A percentile compares a stretch with the other conserved stretches of the same genome.
Conservation (phyloP, 768 basidiomycete genomes). For the Zangia roseola region DNA sequence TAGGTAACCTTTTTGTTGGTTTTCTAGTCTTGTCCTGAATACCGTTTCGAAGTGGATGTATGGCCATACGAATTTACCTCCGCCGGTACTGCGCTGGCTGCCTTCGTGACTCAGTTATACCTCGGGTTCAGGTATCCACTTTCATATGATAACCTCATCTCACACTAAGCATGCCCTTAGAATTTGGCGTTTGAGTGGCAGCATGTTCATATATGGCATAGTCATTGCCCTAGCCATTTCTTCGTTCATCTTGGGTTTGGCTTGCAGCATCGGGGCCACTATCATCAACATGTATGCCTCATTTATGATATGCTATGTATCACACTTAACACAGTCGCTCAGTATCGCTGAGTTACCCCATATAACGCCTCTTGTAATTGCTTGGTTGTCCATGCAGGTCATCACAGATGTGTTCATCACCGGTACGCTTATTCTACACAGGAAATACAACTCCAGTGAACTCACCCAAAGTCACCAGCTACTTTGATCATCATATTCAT, state of each 20-base stretch:
- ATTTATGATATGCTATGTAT: not conserved
- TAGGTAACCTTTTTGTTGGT: not conserved
- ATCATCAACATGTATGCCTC: constrained; percentile 39
- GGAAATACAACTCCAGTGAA: not conserved
- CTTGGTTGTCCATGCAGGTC: constrained; percentile 36
- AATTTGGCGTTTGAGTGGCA: constrained; percentile 6
- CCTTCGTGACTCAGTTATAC: constrained; percentile 50
- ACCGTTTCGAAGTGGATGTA: constrained; percentile 29
- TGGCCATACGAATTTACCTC: constrained; percentile 55
- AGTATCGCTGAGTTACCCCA: constrained; percentile 43
- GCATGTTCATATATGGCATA: constrained; percentile 25
- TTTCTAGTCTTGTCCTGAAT: not conserved
- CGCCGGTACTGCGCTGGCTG: constrained; percentile 44
- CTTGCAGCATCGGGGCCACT: constrained; percentile 42
- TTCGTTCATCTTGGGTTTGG: not conserved
- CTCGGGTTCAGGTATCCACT: constrained; percentile 30
- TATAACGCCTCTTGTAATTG: constrained; percentile 41
- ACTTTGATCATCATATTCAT: too few species aligned
- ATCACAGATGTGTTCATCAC: constrained; percentile 40
- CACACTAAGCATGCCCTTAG: not conserved
- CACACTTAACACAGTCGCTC: not conserved
- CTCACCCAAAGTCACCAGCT: not conserved
- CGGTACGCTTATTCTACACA: constrained; percentile 20
- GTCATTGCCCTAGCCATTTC: constrained; percentile 30
- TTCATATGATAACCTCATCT: too few species aligned